phyloP scores from a whole-genome alignment of 1,284 basidiomycete species.

The Pseudozyma sp. region DNA sequence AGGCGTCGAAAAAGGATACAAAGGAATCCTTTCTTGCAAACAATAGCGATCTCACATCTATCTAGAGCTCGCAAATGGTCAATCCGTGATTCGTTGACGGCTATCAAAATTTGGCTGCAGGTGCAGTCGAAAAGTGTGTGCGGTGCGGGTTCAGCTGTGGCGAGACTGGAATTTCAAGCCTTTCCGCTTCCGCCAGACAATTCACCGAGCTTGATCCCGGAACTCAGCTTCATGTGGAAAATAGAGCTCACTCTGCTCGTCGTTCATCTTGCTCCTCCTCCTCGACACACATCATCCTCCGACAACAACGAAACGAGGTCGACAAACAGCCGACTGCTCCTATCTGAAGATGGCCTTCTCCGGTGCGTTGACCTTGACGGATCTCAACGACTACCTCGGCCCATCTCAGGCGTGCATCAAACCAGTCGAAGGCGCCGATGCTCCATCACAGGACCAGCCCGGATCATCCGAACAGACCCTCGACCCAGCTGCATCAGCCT shows the following conservation, averaged over 20 bases:
- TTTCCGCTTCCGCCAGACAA: no score
- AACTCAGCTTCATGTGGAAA: neutral
- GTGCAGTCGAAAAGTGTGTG: no score
- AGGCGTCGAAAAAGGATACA: no score
- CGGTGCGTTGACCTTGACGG: slow-evolving; percentile 83
- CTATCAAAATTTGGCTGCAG: no score
- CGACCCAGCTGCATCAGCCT: slow-evolving; percentile 48
- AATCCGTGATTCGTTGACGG: no score
- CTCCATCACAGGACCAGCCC: slow-evolving; percentile 44
- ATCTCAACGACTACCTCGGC: slow-evolving; percentile 97
- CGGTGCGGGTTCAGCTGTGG: no score
- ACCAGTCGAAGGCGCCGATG: slow-evolving; percentile 75
- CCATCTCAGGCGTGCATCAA: slow-evolving; percentile 98
- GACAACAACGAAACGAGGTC: no score
- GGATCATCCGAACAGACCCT: slow-evolving; percentile 47
- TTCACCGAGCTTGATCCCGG: slow-evolving; percentile 3
- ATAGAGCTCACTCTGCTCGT: neutral
- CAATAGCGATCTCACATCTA: no score
- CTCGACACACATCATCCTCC: neutral
- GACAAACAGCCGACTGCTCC: no score
- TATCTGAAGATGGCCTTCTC: slow-evolving; percentile 81
- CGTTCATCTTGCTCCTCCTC: neutral
- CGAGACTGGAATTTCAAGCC: no score
- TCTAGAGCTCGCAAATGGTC: no score
- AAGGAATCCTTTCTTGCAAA: no score